Evolutionary conservation across 192 early-diverging fungal species (phyloP).

Genomic region (Allomyces macrogynus): DNA sequence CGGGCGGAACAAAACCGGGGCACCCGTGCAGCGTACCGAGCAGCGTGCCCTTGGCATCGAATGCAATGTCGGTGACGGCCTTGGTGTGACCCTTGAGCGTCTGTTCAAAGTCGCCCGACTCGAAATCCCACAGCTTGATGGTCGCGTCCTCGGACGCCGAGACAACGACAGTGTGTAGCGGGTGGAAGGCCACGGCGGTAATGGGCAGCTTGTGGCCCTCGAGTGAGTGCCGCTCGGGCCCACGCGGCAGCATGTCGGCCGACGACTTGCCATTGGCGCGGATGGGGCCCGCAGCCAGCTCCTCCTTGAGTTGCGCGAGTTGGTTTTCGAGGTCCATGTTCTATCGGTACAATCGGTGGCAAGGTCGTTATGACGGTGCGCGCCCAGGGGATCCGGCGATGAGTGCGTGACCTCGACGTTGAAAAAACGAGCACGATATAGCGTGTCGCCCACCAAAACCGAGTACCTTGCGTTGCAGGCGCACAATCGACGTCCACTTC

Average conservation of each 20-base stretch:
- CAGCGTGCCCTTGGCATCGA: slow-evolving; percentile 60
- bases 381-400: background rate
- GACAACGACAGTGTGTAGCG: slow-evolving; percentile 59
- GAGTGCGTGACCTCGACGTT: background rate
- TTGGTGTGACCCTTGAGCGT: slow-evolving; percentile 92
- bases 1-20: no score
- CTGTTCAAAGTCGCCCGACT: slow-evolving; percentile 76
- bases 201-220: slow-evolving; percentile 64
- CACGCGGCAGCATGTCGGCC: slow-evolving; percentile 62
- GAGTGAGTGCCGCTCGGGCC: slow-evolving; percentile 52
- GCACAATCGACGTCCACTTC: slow-evolving; percentile 90
- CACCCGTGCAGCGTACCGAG: slow-evolving; percentile 29
- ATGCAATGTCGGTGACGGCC: slow-evolving; percentile 71
- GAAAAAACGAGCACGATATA: slow-evolving; percentile 5
- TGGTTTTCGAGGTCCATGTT: slow-evolving; percentile 84
- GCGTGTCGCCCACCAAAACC: slow-evolving; percentile 2
- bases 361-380: background rate
- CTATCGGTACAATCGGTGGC: slow-evolving; percentile 12
- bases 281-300: slow-evolving; percentile 23
- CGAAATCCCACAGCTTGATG: slow-evolving; percentile 84
- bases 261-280: slow-evolving; percentile 6
- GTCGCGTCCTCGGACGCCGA: slow-evolving; percentile 81
- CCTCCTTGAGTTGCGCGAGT: slow-evolving; percentile 52
- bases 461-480: slow-evolving; percentile 59
- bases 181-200: slow-evolving; percentile 67